A percentile compares a stretch with the other conserved stretches of the same genome.
Conservation (phyloP, 108 stramenopile species). For the Stephanodiscus minutulus region DNA sequence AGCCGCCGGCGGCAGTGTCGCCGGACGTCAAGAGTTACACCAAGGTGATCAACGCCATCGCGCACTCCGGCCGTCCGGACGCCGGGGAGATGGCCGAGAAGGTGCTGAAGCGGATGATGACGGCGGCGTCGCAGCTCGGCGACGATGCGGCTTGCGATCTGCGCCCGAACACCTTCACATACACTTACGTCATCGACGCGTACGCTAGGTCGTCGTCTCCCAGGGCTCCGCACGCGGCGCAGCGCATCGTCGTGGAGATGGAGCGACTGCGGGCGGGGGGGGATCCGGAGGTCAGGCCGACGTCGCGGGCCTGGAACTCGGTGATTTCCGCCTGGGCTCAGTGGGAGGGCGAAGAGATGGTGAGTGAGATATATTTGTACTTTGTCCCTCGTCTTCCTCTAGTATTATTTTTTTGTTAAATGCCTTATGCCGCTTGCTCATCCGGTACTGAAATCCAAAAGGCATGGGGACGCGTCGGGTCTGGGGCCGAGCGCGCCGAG, state of each 20-base stretch:
- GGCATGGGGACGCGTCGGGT: conserved; percentile 19
- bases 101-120: conserved; percentile 45
- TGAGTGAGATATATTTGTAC: background rate
- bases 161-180: conserved; percentile 35
- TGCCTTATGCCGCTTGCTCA: too few species aligned
- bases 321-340: conserved; percentile 42
- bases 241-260: conserved; percentile 43
- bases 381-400: too few species aligned
- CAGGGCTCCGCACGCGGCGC: conserved; percentile 26
- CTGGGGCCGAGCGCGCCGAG: conserved; percentile 26
- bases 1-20: conserved; percentile 13
- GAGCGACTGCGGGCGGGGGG: conserved; percentile 20
- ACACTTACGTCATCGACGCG: conserved; percentile 45
- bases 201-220: conserved; percentile 23
- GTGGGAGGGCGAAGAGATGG: conserved; percentile 22
- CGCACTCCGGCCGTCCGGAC: conserved; percentile 48
- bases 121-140: background rate
- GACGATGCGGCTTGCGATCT: conserved; percentile 8
- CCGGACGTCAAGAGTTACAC: conserved; percentile 74
- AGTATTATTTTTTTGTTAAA: too few species aligned
- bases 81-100: conserved; percentile 62
- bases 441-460: background rate
- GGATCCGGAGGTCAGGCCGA: conserved; percentile 20
- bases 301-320: conserved; percentile 47
- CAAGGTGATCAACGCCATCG: conserved; percentile 69